Evolutionary conservation across 2,329 filamentous ascomycete species (phyloP), one percentile per base, ranked within the genome.

Genomic region (Xylariaceae sp.): DNA sequence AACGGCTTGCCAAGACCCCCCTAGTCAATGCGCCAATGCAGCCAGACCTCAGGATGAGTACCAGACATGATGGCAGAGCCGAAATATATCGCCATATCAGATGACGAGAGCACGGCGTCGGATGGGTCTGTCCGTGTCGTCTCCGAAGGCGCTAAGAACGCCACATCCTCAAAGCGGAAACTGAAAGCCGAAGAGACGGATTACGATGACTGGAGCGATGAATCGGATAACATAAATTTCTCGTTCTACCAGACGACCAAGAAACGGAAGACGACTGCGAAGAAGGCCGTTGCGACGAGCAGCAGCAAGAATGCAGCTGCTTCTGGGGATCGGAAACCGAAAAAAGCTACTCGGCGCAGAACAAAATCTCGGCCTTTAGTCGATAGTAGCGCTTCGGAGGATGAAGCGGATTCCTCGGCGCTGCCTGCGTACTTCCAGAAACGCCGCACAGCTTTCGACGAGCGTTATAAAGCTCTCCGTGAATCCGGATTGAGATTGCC

Each of bases 401-500:
- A 68, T 0, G 75, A 78, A 52, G 75, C 52, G 74, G 78, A 41
- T 2, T 66, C 77, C 2, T 80, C 82, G 3, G 78, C 82, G 18
- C 78, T 94, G 2, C 92, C 92, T 0, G 84, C 88, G 17, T 93
- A 96, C 70, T 72, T 96, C 34, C 80, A 82, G 63, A 74, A 82
- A 18, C 83, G 93, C n/a, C 82, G 88, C 23, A 77, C 73, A n/a
- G 75, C 80, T 18, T 92, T 96, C 68, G 88, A 94, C 57, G 75
- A 80, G 51, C 77, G 80, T n/a, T 77, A 76, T 51, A 78, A 84
- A 41, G 73, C 73, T 34, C 75, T 92, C 51, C 83, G 85, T 59
- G 83, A 88, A 57, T 83, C 82, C 4, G 90, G 88, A 0, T 76
- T 97, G 49, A 86, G 83, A 62, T 73, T 95, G 1, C 91, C 94